A percentile compares a stretch with the other conserved stretches of the same genome.
Conservation (phyloP, 345 rosid genomes). For the Firmiana major region DNA sequence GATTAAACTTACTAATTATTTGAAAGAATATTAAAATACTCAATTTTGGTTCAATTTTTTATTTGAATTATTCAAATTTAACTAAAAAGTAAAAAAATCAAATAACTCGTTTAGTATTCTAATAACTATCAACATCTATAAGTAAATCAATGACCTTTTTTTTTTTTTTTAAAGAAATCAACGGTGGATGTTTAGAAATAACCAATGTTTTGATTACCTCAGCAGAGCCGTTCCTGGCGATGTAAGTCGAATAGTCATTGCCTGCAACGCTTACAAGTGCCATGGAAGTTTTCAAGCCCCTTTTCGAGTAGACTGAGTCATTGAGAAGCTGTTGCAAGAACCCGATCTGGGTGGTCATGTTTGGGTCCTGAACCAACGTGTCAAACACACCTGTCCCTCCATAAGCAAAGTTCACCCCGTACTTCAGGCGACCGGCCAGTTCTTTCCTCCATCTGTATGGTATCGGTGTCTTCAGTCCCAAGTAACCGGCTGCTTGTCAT, state of each 20-base stretch:
- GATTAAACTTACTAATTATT: too few species aligned
- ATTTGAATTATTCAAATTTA: too few species aligned
- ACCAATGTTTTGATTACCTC: neutral
- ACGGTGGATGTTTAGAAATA: too few species aligned
- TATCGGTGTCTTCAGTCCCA: conserved; percentile 64
- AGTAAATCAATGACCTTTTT: too few species aligned
- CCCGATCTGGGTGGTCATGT: conserved; percentile 74
- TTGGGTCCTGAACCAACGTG: conserved; percentile 40
- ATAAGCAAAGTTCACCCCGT: conserved; percentile 75
- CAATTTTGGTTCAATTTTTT: too few species aligned
- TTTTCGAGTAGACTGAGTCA: conserved; percentile 29
- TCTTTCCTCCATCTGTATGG: conserved; percentile 48
- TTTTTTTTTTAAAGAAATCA: too few species aligned
- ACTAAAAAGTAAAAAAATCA: too few species aligned
- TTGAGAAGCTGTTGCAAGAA: conserved; percentile 39
- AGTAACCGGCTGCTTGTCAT: conserved; percentile 46
- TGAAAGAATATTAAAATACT: too few species aligned
- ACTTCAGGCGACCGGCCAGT: conserved; percentile 23
- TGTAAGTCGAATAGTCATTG: conserved; percentile 62
- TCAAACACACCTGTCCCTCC: conserved; percentile 86
- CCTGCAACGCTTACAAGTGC: conserved; percentile 66
- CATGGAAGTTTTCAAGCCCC: conserved; percentile 37
- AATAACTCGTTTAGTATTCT: too few species aligned
- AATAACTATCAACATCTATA: too few species aligned
- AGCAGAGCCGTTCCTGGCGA: conserved; percentile 34